Evolutionary conservation across 768 basidiomycete genomes (phyloP), one percentile per base, ranked within the genome.

Genomic region (Coprinopsis sp.): DNA sequence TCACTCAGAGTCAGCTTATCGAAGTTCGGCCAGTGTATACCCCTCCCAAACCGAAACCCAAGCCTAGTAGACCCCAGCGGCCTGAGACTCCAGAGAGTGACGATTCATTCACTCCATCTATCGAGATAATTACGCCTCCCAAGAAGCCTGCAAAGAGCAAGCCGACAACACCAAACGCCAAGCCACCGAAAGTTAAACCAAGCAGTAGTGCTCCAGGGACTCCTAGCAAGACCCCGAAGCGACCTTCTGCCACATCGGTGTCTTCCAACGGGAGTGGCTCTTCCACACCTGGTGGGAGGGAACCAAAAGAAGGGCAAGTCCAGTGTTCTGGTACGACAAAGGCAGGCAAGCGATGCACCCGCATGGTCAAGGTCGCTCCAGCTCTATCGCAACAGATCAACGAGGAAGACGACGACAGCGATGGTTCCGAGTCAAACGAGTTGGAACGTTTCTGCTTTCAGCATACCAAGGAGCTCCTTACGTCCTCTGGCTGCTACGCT

Each of bases 321-420:
- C 85, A 79, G 55, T 91, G 88, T 56, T 69, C 69, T 49, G 84
- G 78, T 4, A 64, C 73, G 29, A 90, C 85, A n/a, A 80, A 79
- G 57, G 67, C 75, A 12, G 82, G 78, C 8, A 77, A 74, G 52
- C 77, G 64, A 28, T 91, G 89, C 54, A 71, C 66, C 30, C 76
- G 84, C 45, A 69, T 64, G 50, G 74, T 87, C 29, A 84, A 80
- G 53, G 54, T 68, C 11, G 66, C 69, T 4, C 54, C 57, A 25
- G 54, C 58, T 2, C 51, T 65, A 18, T 40, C 45, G 16, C 51
- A 52, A 14, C 37, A 51, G 18, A 53, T 49, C 16, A 47, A 61
- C 31, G 61, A 69, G 27, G 65, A 66, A 27, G 48, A 61, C 31
- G 61, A 69, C 28, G 65, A 66, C 28, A 58, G 56, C 30, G 64